Percentiles rank a stretch among this genome's conserved stretches.
Evolutionary conservation across 2,329 filamentous ascomycete species (phyloP).

Genomic region (Aspergillus ochraceoroseus): DNA sequence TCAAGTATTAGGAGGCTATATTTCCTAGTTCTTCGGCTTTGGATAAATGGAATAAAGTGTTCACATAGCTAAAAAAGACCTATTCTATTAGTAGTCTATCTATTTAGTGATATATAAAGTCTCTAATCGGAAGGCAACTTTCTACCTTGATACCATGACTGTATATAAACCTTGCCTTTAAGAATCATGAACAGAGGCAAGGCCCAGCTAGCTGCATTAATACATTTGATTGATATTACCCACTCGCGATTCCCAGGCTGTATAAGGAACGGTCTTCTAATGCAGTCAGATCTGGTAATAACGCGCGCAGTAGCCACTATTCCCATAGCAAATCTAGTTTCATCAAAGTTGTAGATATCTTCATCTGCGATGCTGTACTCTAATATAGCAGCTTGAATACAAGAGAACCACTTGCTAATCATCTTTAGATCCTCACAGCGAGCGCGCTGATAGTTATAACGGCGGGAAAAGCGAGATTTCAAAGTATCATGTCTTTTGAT

Average conservation of each 20-base stretch:
- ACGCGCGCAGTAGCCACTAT: constrained; percentile 10
- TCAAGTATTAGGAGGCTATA: constrained; percentile 40
- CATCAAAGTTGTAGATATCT: constrained; percentile 11
- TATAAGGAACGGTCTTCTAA: constrained; percentile 9
- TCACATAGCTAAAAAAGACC: constrained; percentile 35
- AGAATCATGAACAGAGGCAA: constrained; percentile 16
- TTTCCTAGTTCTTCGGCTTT: constrained; percentile 19
- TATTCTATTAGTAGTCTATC: constrained; percentile 36
- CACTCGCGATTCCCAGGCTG: constrained; percentile 17
- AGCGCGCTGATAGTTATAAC: constrained; percentile 4
- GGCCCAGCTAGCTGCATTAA: constrained; percentile 7
- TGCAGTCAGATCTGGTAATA: background rate
- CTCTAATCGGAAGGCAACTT: constrained; percentile 7
- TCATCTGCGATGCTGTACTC: constrained; percentile 13
- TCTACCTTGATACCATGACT: constrained; percentile 12
- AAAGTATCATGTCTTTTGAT: constrained; percentile 1
- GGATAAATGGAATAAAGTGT: constrained; percentile 35
- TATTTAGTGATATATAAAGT: constrained; percentile 27
- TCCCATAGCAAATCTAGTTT: constrained; percentile 14
- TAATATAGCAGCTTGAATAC: constrained; percentile 7
- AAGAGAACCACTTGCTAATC: constrained; percentile 11
- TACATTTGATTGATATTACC: constrained; percentile 17
- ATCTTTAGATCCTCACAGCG: constrained; percentile 7
- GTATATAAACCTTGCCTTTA: constrained; percentile 12
- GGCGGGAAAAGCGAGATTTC: constrained; percentile 1